Percentiles rank a stretch among this genome's conserved stretches.
phyloP scores from a whole-genome alignment of 139 green algal genomes.

The Micractinium conductrix region DNA sequence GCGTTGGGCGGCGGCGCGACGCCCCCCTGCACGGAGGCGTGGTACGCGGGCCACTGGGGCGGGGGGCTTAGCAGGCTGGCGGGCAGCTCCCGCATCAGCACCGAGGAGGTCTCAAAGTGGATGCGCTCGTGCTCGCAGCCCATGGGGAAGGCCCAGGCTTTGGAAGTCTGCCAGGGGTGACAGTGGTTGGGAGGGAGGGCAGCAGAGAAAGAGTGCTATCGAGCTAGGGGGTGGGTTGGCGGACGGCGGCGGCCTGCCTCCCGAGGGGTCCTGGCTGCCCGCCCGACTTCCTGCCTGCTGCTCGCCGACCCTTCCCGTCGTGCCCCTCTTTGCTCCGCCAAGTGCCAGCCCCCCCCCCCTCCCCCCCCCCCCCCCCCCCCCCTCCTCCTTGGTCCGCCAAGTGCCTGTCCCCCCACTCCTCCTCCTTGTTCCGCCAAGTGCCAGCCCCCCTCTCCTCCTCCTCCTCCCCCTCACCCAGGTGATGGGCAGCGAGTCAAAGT shows the following conservation, averaged over 20 bases:
- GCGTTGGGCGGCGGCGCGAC: slow-evolving; percentile 34
- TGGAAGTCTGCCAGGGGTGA: slow-evolving; percentile 21
- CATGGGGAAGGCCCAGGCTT: slow-evolving; percentile 80
- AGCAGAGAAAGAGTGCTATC: neutral
- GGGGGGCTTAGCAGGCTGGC: slow-evolving; percentile 62
- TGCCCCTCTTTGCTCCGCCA: too few relatives aligned
- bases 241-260: too few relatives aligned
- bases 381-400: too few relatives aligned
- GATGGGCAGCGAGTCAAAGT: slow-evolving; percentile 49
- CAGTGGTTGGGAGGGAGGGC: neutral
- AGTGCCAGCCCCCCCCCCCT: too few relatives aligned
- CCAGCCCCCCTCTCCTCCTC: too few relatives aligned
- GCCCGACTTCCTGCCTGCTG: too few relatives aligned
- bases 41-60: slow-evolving; percentile 80
- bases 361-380: too few relatives aligned
- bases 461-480: slow-evolving; percentile 32
- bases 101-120: slow-evolving; percentile 75
- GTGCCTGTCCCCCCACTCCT: too few relatives aligned
- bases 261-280: too few relatives aligned
- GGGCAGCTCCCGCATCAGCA: slow-evolving; percentile 80
- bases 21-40: slow-evolving; percentile 40
- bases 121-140: slow-evolving; percentile 88
- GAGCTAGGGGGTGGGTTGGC: too few relatives aligned
- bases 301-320: too few relatives aligned
- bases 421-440: too few relatives aligned